phyloP scores from a whole-genome alignment of 805 yeast species.

The Yarrowia sp. region DNA sequence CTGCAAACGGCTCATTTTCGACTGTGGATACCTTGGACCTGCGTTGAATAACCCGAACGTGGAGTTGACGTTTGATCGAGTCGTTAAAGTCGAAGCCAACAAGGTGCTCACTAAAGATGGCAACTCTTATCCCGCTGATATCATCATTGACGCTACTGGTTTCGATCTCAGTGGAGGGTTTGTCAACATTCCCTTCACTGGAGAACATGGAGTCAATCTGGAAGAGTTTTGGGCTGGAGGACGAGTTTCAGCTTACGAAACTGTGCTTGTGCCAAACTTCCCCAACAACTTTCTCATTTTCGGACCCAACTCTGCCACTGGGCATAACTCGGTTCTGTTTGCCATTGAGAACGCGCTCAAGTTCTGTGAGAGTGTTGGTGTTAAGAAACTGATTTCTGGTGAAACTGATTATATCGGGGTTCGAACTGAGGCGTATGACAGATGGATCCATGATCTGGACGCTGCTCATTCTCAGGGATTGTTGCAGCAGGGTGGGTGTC shows the following conservation, averaged over 20 bases:
- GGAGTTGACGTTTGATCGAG: conserved; percentile 25
- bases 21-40: conserved; percentile 28
- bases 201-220: conserved; percentile 28
- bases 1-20: conserved; percentile 30
- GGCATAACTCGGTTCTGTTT: conserved; percentile 30
- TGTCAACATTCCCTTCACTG: conserved; percentile 14
- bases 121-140: conserved; percentile 30
- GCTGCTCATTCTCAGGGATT: conserved; percentile 26
- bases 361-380: conserved; percentile 29
- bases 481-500: conserved; percentile 29
- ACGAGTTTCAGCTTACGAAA: conserved; percentile 30
- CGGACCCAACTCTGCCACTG: conserved; percentile 32
- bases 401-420: conserved; percentile 28
- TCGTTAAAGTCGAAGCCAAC: conserved; percentile 27
- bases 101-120: conserved; percentile 29
- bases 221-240: conserved; percentile 27
- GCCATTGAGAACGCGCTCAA: conserved; percentile 30
- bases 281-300: conserved; percentile 30
- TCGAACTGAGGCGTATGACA: conserved; percentile 28
- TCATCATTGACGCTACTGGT: conserved; percentile 31
- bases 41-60: conserved; percentile 28
- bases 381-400: conserved; percentile 23
- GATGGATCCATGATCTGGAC: conserved; percentile 28
- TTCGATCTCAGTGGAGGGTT: conserved; percentile 22
- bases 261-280: conserved; percentile 29